These are phyloP conservation scores for Teratosphaeria destructans DNA, from an alignment of 2,329 filamentous ascomycete genomes.

Conservation along the genomic window DNA sequence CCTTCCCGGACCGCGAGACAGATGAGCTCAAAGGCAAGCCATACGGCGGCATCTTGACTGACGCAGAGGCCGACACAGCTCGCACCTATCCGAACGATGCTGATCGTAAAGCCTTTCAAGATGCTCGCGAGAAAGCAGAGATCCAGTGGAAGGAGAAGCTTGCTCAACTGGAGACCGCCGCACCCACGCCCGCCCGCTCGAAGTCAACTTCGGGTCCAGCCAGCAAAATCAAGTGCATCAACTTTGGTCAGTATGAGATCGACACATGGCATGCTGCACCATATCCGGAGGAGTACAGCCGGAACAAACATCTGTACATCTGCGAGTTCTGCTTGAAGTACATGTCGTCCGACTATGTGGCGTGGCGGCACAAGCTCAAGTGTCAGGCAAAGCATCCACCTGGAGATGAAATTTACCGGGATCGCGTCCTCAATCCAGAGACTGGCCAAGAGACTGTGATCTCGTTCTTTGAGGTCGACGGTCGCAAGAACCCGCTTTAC, in stretches of 20 bases:
- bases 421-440: constrained; percentile 55
- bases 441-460: constrained; percentile 24
- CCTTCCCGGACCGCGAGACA: constrained; percentile 77
- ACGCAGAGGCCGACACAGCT: constrained; percentile 81
- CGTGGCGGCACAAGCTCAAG: constrained; percentile 91
- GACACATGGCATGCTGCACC: constrained; percentile 98
- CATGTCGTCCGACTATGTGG: constrained; percentile 98
- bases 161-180: constrained; percentile 53
- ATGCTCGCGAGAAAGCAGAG: constrained; percentile 81
- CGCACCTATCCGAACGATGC: constrained; percentile 71
- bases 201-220: constrained; percentile 69
- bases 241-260: constrained; percentile 95
- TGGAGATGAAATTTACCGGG: constrained; percentile 93
- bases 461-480: constrained; percentile 95
- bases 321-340: constrained; percentile 99
- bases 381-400: constrained; percentile 94
- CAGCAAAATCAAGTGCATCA: constrained; percentile 97
- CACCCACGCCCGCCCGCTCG: constrained; percentile 37
- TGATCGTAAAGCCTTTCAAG: constrained; percentile 79
- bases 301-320: constrained; percentile 93
- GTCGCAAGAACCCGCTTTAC: constrained; percentile 94
- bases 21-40: constrained; percentile 88
- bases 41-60: constrained; percentile 85
- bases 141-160: constrained; percentile 74
- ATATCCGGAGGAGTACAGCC: constrained; percentile 95